Conservation (phyloP, 2,329 filamentous ascomycete genomes). For the Ceratocystiopsis brevicomis region DNA sequence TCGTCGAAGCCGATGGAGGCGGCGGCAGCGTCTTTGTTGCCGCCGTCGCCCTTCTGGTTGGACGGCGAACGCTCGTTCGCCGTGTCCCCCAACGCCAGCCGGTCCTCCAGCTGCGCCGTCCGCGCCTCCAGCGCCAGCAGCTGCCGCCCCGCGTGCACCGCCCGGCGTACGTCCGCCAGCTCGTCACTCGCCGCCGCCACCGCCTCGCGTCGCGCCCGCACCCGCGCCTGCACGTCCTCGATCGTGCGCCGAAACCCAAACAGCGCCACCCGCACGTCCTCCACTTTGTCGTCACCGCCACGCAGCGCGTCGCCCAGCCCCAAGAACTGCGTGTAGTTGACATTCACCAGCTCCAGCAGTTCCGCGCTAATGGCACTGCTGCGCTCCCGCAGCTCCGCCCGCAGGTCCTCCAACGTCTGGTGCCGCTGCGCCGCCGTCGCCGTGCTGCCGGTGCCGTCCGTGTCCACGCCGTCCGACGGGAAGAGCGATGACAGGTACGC, state of each 20-base stretch:
- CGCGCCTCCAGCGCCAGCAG: slow-evolving; percentile 50
- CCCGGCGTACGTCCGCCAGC: slow-evolving; percentile 40
- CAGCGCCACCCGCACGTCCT: slow-evolving; percentile 73
- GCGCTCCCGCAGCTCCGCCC: slow-evolving; percentile 65
- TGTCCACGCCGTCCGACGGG: slow-evolving; percentile 11
- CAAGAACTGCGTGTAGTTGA: slow-evolving; percentile 84
- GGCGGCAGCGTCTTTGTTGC: too few species aligned
- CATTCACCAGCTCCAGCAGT: slow-evolving; percentile 83
- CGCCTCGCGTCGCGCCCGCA: slow-evolving; percentile 44
- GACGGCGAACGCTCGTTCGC: neutral
- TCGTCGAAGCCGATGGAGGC: neutral
- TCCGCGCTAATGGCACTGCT: slow-evolving; percentile 66
- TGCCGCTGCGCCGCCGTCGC: slow-evolving; percentile 52
- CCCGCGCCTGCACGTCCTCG: slow-evolving; percentile 48
- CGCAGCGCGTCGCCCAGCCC: slow-evolving; percentile 62
- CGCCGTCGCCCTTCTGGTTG: neutral
- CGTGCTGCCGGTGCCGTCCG: slow-evolving; percentile 3
- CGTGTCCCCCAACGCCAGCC: slow-evolving; percentile 33
- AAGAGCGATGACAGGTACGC: slow-evolving; percentile 46
- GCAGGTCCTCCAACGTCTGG: slow-evolving; percentile 87
- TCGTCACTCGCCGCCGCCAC: slow-evolving; percentile 45
- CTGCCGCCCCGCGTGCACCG: slow-evolving; percentile 41
- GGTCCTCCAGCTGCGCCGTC: slow-evolving; percentile 42
- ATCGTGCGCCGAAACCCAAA: slow-evolving; percentile 72
- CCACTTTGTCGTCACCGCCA: slow-evolving; percentile 79